A percentile compares a stretch with the other conserved stretches of the same genome.
Conservation (phyloP, 345 rosid species). For the Lepidium aucheri region DNA sequence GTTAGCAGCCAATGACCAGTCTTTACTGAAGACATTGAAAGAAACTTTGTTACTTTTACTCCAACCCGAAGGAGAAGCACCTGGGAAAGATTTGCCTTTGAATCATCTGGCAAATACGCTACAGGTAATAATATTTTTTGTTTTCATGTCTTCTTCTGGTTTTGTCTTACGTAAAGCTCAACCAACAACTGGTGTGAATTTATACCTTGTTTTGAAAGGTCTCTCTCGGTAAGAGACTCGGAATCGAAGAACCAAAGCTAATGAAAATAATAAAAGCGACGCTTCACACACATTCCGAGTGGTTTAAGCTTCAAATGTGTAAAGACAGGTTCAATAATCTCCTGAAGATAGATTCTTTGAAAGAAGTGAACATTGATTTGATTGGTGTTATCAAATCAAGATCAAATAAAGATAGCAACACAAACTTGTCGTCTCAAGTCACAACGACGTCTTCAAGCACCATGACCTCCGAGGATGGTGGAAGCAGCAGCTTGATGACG, state of each 20-base stretch:
- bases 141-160: not conserved
- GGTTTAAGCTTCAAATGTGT: slow-evolving; percentile 98
- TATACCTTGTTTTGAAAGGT: slow-evolving; percentile 36
- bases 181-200: not conserved
- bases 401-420: slow-evolving; percentile 55
- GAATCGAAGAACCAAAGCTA: slow-evolving; percentile 82
- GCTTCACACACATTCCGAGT: slow-evolving; percentile 71
- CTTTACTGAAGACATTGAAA: slow-evolving; percentile 71
- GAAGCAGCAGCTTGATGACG: slow-evolving; percentile 40
- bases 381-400: slow-evolving; percentile 42
- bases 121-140: slow-evolving; percentile 42
- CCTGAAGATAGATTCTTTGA: slow-evolving; percentile 60
- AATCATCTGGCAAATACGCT: slow-evolving; percentile 71
- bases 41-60: slow-evolving; percentile 77
- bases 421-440: slow-evolving; percentile 70
- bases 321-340: slow-evolving; percentile 59
- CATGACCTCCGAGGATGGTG: slow-evolving; percentile 67
- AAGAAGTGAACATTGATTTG: slow-evolving; percentile 50
- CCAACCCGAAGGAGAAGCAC: slow-evolving; percentile 46
- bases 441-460: slow-evolving; percentile 63
- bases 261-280: slow-evolving; percentile 88
- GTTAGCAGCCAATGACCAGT: slow-evolving; percentile 58
- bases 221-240: slow-evolving; percentile 68
- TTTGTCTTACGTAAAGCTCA: not conserved
- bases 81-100: slow-evolving; percentile 60